Percentiles rank a stretch among this genome's conserved stretches.
Evolutionary conservation across 495 filamentous ascomycete genomes (phyloP).

Genomic region (Hyphodiscus hymeniophilus): DNA sequence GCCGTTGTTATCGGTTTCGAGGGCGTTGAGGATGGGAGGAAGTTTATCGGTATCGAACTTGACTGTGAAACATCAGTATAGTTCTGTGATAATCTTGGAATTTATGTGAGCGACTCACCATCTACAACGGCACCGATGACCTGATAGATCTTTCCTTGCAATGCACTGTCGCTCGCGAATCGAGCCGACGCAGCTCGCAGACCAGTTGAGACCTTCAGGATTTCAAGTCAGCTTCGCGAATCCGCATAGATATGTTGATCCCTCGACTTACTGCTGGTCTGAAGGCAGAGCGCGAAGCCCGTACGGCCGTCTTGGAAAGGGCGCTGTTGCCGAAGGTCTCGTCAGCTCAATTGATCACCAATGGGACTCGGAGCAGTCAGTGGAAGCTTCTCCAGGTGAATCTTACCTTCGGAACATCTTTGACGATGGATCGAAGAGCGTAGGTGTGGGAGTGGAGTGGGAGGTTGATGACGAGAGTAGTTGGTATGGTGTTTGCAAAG

Average conservation of each 20-base stretch:
- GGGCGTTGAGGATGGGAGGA: constrained; percentile 94
- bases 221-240: too few species aligned
- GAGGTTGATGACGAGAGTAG: constrained; percentile 13
- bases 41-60: constrained; percentile 96
- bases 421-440: constrained; percentile 33
- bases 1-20: constrained; percentile 83
- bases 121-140: constrained; percentile 68
- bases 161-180: constrained; percentile 58
- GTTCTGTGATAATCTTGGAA: constrained; percentile 9
- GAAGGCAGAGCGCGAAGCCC: constrained; percentile 58
- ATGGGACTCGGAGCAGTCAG: constrained; percentile 25
- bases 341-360: constrained; percentile 41
- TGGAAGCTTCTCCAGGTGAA: constrained; percentile 11
- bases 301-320: constrained; percentile 70
- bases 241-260: too few species aligned
- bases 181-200: constrained; percentile 56
- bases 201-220: constrained; percentile 47
- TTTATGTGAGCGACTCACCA: constrained; percentile 43
- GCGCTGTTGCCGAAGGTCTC: constrained; percentile 47
- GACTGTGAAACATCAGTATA: constrained; percentile 31
- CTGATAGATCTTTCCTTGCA: constrained; percentile 81
- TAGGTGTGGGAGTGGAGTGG: constrained; percentile 29
- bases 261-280: constrained; percentile 59
- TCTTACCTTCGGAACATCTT: constrained; percentile 89
- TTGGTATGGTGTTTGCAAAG: too few species aligned